Conservation (phyloP, 257 asterid genomes). For the Nicotiana attenuata region DNA sequence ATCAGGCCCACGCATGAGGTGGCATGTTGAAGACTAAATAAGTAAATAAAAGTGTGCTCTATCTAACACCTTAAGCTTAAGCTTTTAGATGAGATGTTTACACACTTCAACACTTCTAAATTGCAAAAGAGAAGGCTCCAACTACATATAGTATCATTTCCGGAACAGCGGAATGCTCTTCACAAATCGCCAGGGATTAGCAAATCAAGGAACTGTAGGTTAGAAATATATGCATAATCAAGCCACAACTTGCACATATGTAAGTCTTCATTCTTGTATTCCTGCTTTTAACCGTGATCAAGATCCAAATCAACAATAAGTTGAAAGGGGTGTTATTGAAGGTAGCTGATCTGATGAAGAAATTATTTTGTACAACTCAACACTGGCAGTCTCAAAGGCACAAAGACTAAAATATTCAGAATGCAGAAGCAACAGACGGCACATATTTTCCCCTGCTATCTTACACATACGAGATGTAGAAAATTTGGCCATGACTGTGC, state of each 20-base stretch:
- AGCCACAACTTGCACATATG: background rate
- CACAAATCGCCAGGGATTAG: background rate
- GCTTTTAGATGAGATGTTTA: too few relatives aligned
- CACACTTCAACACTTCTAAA: background rate
- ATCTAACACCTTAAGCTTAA: too few relatives aligned
- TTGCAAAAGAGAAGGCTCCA: constrained; percentile 1
- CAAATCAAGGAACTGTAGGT: background rate
- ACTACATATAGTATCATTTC: background rate
- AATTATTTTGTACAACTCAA: background rate
- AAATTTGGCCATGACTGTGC: background rate
- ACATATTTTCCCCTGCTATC: background rate
- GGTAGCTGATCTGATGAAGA: background rate
- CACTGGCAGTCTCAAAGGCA: background rate
- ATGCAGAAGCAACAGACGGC: background rate
- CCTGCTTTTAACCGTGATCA: background rate
- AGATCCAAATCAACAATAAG: background rate
- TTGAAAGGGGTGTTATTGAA: background rate
- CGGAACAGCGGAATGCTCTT: background rate
- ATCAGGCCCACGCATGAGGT: too few relatives aligned
- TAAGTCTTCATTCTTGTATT: background rate
- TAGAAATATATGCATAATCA: background rate
- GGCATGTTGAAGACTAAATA: too few relatives aligned
- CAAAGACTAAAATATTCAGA: background rate
- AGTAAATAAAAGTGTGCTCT: too few relatives aligned
- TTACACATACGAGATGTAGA: background rate